These are phyloP conservation scores for Ramularia collo-cygni DNA, from an alignment of 2,329 filamentous ascomycete genomes.

Conservation along the genomic window DNA sequence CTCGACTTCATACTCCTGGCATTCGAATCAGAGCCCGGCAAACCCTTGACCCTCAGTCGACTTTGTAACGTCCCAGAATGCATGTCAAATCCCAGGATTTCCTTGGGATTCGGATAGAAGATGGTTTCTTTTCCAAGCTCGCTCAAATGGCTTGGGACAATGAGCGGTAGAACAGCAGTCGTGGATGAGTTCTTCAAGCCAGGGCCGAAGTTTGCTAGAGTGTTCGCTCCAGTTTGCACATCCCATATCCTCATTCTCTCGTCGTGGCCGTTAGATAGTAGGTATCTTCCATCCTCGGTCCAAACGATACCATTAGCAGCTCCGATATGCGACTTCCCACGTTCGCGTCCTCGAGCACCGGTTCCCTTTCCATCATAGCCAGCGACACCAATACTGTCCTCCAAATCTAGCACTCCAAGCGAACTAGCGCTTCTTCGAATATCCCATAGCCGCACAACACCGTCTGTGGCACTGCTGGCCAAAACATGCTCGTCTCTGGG, in stretches of 20 bases:
- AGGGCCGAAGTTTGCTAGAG: constrained; percentile 79
- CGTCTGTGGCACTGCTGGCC: constrained; percentile 78
- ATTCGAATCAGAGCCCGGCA: constrained; percentile 13
- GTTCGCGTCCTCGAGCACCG: constrained; percentile 35
- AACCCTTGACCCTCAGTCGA: constrained; percentile 58
- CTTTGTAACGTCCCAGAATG: constrained; percentile 68
- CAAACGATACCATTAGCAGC: constrained; percentile 80
- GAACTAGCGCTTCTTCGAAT: constrained; percentile 70
- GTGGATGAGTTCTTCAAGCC: constrained; percentile 61
- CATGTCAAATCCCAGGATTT: constrained; percentile 74
- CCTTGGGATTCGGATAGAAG: constrained; percentile 67
- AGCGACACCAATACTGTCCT: constrained; percentile 67
- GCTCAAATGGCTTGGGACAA: constrained; percentile 56
- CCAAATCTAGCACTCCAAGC: constrained; percentile 72
- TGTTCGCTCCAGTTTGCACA: constrained; percentile 72
- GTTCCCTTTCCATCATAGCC: constrained; percentile 39
- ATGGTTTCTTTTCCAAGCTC: constrained; percentile 57
- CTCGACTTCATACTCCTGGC: constrained; percentile 40
- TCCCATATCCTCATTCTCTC: constrained; percentile 83
- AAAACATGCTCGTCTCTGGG: constrained; percentile 72
- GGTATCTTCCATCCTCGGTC: constrained; percentile 69
- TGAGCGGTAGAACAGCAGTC: constrained; percentile 35
- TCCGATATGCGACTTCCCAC: constrained; percentile 62
- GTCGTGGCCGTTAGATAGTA: constrained; percentile 79
- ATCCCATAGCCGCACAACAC: constrained; percentile 79